Evolutionary conservation across 192 early-diverging fungal genomes (phyloP).

Genomic region (Gigaspora rosea): DNA sequence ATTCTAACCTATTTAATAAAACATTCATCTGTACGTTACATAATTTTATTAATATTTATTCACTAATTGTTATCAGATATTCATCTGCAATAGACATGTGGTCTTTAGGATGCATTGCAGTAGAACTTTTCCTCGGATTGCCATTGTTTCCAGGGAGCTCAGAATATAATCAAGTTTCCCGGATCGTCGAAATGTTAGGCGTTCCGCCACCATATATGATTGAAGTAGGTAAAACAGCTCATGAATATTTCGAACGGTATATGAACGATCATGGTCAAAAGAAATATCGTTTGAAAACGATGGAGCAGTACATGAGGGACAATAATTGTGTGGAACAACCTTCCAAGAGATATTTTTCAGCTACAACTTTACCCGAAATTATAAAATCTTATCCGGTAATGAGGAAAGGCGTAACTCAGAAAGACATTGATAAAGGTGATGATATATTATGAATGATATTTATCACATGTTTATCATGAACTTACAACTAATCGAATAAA

Average conservation of each 20-base stretch:
- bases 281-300: constrained; percentile 72
- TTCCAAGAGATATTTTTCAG: constrained; percentile 90
- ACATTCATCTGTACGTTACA: neutral
- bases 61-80: constrained; percentile 49
- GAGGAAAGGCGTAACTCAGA: constrained; percentile 59
- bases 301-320: constrained; percentile 82
- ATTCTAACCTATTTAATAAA: neutral
- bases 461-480: neutral
- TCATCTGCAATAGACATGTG: constrained; percentile 97
- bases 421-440: constrained; percentile 78
- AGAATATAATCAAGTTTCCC: constrained; percentile 93
- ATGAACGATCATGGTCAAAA: constrained; percentile 47
- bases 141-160: constrained; percentile 95
- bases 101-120: constrained; percentile 97
- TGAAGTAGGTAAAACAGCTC: constrained; percentile 87
- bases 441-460: neutral
- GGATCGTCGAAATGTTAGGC: constrained; percentile 95
- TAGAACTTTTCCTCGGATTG: constrained; percentile 92
- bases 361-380: constrained; percentile 84
- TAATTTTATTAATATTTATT: neutral
- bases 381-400: constrained; percentile 83
- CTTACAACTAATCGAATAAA: neutral
- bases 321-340: constrained; percentile 84
- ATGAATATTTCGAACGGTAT: constrained; percentile 81
- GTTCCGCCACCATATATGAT: constrained; percentile 90